Percentiles rank a stretch among this genome's conserved stretches.
phyloP scores from a whole-genome alignment of 192 early-diverging fungal species.

The Lobosporangium transversale region DNA sequence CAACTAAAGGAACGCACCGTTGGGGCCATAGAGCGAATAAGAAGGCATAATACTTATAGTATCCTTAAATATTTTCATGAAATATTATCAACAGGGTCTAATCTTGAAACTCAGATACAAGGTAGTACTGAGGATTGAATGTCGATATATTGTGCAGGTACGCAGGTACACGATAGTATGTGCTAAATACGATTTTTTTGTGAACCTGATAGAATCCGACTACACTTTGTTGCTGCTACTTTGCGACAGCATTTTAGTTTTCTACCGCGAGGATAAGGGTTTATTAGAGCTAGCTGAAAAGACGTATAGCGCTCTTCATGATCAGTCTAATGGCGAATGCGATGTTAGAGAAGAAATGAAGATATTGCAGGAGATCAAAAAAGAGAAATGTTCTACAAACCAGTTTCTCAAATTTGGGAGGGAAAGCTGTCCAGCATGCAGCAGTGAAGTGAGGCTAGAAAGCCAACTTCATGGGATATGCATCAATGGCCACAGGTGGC shows the following conservation, averaged over 20 bases:
- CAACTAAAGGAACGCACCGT: background rate
- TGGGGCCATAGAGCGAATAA: conserved; percentile 6
- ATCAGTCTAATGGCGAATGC: background rate
- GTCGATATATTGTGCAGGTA: background rate
- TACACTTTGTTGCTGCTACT: conserved; percentile 16
- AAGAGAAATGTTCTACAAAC: background rate
- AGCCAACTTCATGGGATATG: conserved; percentile 7
- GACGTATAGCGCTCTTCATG: conserved; percentile 7
- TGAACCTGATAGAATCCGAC: conserved; percentile 20
- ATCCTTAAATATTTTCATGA: conserved; percentile 17
- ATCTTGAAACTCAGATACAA: too few relatives aligned
- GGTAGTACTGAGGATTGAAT: conserved; percentile 1
- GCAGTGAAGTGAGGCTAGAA: conserved; percentile 20
- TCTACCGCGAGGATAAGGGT: conserved; percentile 14
- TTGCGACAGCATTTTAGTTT: conserved; percentile 33
- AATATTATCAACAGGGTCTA: background rate
- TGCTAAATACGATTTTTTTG: too few relatives aligned
- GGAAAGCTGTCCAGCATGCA: conserved; percentile 38
- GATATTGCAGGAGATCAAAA: conserved; percentile 20
- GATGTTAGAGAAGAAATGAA: conserved; percentile 15
- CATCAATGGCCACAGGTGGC: conserved; percentile 27
- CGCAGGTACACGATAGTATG: too few relatives aligned
- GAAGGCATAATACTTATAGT: conserved; percentile 13
- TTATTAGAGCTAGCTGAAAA: conserved; percentile 20
- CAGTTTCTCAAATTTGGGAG: conserved; percentile 5